Conservation (phyloP, 345 rosid species). For the Cochlearia excelsa region DNA sequence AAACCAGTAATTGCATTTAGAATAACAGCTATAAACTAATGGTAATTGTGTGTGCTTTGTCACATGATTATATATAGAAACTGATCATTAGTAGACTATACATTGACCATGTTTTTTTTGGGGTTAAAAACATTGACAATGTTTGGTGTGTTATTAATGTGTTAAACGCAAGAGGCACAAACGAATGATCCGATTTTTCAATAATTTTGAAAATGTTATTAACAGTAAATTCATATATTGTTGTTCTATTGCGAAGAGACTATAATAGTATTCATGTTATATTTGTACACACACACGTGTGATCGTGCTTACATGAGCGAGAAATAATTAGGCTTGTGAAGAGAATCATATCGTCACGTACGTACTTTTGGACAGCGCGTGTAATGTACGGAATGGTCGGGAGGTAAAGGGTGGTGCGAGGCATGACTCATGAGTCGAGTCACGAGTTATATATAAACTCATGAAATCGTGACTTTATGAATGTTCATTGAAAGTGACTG, state of each 20-base stretch:
- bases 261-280: neutral
- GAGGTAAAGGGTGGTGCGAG: conserved; percentile 22
- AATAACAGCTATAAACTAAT: neutral
- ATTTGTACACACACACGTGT: conserved; percentile 6
- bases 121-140: too few relatives aligned
- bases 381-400: conserved; percentile 33
- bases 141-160: too few relatives aligned
- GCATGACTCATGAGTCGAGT: conserved; percentile 30
- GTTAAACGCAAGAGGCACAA: too few relatives aligned
- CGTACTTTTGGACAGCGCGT: conserved; percentile 19
- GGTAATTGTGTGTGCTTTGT: conserved; percentile 12
- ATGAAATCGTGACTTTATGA: conserved; percentile 15
- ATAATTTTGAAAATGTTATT: too few relatives aligned
- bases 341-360: conserved; percentile 19
- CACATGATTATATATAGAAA: neutral
- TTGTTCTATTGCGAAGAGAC: too few relatives aligned
- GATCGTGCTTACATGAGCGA: conserved; percentile 1
- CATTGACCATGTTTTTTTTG: neutral
- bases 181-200: too few relatives aligned
- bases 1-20: too few relatives aligned
- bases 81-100: neutral
- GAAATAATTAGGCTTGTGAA: neutral
- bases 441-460: conserved; percentile 12
- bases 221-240: too few relatives aligned
- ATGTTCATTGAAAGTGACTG: conserved; percentile 10